Percentiles rank a stretch among this genome's conserved stretches.
Conservation (phyloP, 495 filamentous ascomycete genomes). For the Hypomontagnella monticulosa region DNA sequence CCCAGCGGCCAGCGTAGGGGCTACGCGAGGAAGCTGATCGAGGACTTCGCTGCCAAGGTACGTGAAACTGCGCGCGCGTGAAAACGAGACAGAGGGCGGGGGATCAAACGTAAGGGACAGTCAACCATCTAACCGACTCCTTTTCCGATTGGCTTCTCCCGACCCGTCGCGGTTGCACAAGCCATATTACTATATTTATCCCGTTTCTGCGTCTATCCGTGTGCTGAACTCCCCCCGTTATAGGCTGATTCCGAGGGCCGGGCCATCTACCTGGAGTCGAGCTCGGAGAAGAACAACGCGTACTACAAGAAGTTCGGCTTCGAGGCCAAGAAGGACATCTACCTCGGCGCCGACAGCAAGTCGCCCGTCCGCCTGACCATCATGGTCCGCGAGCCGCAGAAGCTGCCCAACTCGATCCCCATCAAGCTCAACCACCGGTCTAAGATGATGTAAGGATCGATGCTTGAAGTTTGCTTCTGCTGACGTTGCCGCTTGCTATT, state of each 20-base stretch:
- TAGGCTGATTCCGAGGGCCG: conserved; percentile 72
- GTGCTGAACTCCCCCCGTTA: conserved; percentile 33
- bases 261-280: conserved; percentile 79
- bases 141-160: neutral
- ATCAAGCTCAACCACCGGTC: conserved; percentile 48
- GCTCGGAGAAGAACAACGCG: conserved; percentile 68
- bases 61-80: conserved; percentile 35
- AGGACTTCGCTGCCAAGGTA: conserved; percentile 70
- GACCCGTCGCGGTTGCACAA: neutral
- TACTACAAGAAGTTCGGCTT: conserved; percentile 81
- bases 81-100: neutral
- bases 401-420: conserved; percentile 47
- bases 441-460: conserved; percentile 30
- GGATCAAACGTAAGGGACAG: neutral
- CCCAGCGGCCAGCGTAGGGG: conserved; percentile 71
- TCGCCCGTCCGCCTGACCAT: conserved; percentile 74
- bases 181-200: neutral
- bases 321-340: conserved; percentile 64
- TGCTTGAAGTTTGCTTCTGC: conserved; percentile 31
- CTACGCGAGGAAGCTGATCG: conserved; percentile 72
- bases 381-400: conserved; percentile 76
- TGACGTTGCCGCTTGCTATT: neutral
- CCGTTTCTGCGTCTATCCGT: neutral
- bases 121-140: conserved; percentile 2
- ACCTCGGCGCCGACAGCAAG: conserved; percentile 63